Base-by-base conservation (phyloP, 176 grass and related monocot species). In the Saccharum officinarum region DNA sequence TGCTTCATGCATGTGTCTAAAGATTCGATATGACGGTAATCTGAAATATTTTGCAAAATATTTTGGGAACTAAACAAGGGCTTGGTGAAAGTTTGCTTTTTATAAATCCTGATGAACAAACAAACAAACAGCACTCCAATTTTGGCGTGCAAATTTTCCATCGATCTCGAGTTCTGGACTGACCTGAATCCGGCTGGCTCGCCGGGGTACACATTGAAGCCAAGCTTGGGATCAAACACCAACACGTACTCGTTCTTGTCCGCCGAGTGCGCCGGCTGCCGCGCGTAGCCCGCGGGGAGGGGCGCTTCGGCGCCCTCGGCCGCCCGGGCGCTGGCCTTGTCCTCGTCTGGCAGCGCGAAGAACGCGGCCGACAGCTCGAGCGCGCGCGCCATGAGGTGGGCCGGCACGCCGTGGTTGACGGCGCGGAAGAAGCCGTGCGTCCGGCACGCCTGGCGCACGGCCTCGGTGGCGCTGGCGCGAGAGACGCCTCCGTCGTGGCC, bases 241-340 rank as follows among this genome's bases (percentile, higher is more conserved):
- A 90, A 44, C 14, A 90, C 7, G 80, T 87, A 87, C 59, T 90
- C 84, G 60, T 87, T 87, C 84, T 87, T 90, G 45, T 90, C 84
- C 14, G 67, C 22, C 15, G 84, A 86, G 54, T 87, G 57, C 59
- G 67, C 67, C 18, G 79, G 79, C 26, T 90, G 88, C 80, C 79
- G 84, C 14, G 64, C 78, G 59, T 90, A 90, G 15, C 88, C 88
- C 7, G 45, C 57, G 10, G 88, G 67, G 36, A 86, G 42, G 1
- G 79, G 44, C 37, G 71, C 49, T 10, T n/a, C 8, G 39, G 55
- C 45, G 10, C 88, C 84, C 45, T 47, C 73, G 20, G 49, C 67
- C 7, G 28, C 75, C 20, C 67, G 73, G 10, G 31, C 44, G 57
- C 79, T 87, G 55, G 74, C 59, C 74, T 87, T 90, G 45, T 79